Base-by-base conservation (phyloP, 257 asterid species). In the Solanum medicagineum region DNA sequence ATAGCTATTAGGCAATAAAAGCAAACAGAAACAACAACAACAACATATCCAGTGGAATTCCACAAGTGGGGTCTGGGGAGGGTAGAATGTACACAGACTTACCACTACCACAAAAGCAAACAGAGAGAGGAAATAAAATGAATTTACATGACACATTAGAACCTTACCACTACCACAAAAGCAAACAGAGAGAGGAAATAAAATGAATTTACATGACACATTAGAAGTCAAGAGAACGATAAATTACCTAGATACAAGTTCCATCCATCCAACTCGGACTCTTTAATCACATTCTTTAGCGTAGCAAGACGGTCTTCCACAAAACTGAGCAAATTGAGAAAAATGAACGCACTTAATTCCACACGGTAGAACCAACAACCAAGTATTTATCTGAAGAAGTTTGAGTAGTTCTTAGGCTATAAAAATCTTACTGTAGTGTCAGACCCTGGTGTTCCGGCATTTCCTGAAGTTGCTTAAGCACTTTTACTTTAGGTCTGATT, bases 301-400 rank as follows among this genome's bases (percentile, higher is more conserved):
- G 98, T 92, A 3, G 94, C 96, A 32, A 95, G 93, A 36, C 99
- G 94, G 80, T 97, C 99, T 87, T 97, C 99, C 15, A 97, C 98
- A 88, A 97, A 97, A 89, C 99, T 95, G 89, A 65, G 84, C 84
- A 80, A 90, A 68, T 71, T 80, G 80, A 85, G 44, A 70, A 80
- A 68, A 65, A 51, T 40, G 65, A 71, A 55, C 81, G 29, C 32
- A 26, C 69, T 73, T 57, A n/a, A 69, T 57, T 19, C 69, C 49
- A 26, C 3, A 1, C 26, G 1, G 17, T 77, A 77, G 17, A 51
- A 77, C 26, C 42, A 36, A 36, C 42, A 36, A 36, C 42, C 13
- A 40, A 69, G 19, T 69, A 16, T 11, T 36, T 32, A 32, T 24
- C 74, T 32, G 16, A 69, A 77, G 47, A 77, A 77, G 26, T 26